Base-by-base conservation (phyloP, 306 rosid species). In the Calophaca sinica region DNA sequence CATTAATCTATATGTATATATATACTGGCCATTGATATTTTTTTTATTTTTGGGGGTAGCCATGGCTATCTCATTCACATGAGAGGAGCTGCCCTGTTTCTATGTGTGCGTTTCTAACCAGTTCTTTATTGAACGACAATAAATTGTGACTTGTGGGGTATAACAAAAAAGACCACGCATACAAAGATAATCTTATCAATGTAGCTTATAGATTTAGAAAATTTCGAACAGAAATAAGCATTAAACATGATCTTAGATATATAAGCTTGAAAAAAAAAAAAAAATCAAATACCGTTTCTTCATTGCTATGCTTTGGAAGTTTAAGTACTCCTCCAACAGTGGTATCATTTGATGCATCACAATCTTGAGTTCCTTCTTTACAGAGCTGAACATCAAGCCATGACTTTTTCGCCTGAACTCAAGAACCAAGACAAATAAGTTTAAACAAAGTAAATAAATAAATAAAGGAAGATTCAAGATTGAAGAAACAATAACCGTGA, bases 301-400 rank as follows among this genome's bases (percentile, higher is more conserved):
- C 99, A 68, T 68, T 78, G 91, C 96, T 90, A 49, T 69, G 83
- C 79, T 85, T 90, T 29, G 99, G 99, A 86, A 94, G 85, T 82
- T 80, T 88, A 52, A 92, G 87, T 41, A 74, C 78, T 62, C 94
- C 89, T 11, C 85, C 83, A 54, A 46, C 74, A 4, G 36, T 83
- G 50, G 89, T 86, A 70, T 68, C 61, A 81, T 87, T 87, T 42
- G 92, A 87, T 68, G 84, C 84, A 57, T 67, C 74, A 73, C 97
- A 94, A 78, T 70, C 87, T 26, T 28, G 59, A 15, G 39, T 84
- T 80, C 90, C 97, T 91, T 85, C 88, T 84, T 79, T 80, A 72
- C 99, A 92, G 68, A 92, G 87, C 55, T 87, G 96, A 79, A 94
- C 96, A 63, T 92, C 88, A 72, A 94, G 93, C 96, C 97, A 86